These are phyloP conservation scores for Alternaria tenuissima DNA, from an alignment of 2,329 filamentous ascomycete genomes.

Conservation along the genomic window DNA sequence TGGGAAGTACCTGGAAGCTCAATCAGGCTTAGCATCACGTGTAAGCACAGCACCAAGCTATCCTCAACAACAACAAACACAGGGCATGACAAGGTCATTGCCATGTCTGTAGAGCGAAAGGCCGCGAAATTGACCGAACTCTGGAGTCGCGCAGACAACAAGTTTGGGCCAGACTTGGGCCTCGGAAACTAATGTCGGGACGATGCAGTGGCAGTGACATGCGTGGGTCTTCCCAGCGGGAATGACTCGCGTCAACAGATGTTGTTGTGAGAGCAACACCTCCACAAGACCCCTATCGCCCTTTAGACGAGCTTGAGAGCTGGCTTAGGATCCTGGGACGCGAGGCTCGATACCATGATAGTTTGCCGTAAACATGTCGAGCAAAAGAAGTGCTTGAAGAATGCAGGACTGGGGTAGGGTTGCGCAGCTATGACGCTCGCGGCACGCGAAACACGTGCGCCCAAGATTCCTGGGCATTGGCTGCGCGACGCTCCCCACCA, in stretches of 20 bases:
- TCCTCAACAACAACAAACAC: background rate
- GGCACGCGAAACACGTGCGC: slow-evolving; percentile 13
- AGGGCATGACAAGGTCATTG: background rate
- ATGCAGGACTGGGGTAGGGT: slow-evolving; percentile 2
- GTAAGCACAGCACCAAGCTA: background rate
- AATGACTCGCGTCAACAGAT: slow-evolving; percentile 11
- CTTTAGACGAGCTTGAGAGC: rapidly evolving
- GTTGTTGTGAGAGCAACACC: background rate
- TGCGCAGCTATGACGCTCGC: slow-evolving; percentile 14
- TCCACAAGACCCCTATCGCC: rapidly evolving
- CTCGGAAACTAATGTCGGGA: slow-evolving; percentile 15
- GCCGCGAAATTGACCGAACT: background rate
- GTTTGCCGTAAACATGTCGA: background rate
- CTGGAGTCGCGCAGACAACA: background rate
- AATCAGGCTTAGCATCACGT: no score
- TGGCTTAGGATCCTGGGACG: background rate
- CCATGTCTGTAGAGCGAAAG: background rate
- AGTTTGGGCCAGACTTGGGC: slow-evolving; percentile 1
- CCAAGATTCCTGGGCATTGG: slow-evolving; percentile 18
- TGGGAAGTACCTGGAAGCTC: no score
- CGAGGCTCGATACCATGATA: rapidly evolving
- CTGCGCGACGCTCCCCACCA: slow-evolving; percentile 15
- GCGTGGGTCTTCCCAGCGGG: slow-evolving; percentile 12
- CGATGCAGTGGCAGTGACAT: slow-evolving; percentile 3
- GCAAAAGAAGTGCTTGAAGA: background rate